phyloP scores from a whole-genome alignment of 257 asterid species.

The Thymus quinquecostatus region DNA sequence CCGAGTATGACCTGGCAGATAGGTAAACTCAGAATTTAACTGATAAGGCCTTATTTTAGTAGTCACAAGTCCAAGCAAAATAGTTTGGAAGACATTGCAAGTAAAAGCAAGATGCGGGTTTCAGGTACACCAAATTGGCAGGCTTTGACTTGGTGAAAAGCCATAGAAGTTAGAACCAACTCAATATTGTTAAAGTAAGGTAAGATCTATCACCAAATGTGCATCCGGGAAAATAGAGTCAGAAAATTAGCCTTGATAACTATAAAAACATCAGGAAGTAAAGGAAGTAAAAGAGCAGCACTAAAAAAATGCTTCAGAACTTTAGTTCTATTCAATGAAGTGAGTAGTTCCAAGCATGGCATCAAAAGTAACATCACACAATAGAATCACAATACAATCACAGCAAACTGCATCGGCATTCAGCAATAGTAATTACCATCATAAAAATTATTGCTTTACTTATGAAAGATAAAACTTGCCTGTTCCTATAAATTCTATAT shows the following conservation, averaged over 20 bases:
- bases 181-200: neutral
- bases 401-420: conserved; percentile 11
- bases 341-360: neutral
- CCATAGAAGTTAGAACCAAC: neutral
- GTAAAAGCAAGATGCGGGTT: conserved; percentile 12
- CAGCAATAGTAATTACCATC: conserved; percentile 23
- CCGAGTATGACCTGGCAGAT: conserved; percentile 9
- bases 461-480: conserved; percentile 42
- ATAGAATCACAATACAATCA: conserved; percentile 17
- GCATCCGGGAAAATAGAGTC: neutral
- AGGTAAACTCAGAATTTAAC: conserved; percentile 4
- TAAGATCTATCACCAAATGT: neutral
- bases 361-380: conserved; percentile 22
- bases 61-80: neutral
- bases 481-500: conserved; percentile 57
- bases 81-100: neutral
- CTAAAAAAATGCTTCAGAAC: conserved; percentile 6
- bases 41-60: neutral
- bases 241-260: conserved; percentile 6
- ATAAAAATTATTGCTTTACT: neutral
- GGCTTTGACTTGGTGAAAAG: neutral
- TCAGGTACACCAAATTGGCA: conserved; percentile 1
- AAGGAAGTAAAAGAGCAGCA: neutral
- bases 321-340: conserved; percentile 16
- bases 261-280: neutral